phyloP scores from a whole-genome alignment of 1,284 basidiomycete species.

The Termitomyces sp. region DNA sequence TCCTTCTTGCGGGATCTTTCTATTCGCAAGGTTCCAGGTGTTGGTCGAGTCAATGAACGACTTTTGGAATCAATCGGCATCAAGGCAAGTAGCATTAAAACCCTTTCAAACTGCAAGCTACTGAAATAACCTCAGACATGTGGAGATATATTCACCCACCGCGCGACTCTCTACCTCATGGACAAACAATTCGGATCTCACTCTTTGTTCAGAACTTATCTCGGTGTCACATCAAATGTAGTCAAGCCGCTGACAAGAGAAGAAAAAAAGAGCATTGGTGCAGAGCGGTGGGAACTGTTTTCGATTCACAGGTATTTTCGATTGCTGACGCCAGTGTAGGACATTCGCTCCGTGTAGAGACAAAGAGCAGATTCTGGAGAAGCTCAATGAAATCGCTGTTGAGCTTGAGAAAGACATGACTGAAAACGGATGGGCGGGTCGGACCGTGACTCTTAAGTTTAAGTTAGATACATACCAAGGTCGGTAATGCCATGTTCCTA shows the following conservation, averaged over 20 bases:
- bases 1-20: slow-evolving; percentile 72
- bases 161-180: slow-evolving; percentile 72
- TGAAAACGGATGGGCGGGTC: slow-evolving; percentile 65
- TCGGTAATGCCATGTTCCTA: slow-evolving; percentile 19
- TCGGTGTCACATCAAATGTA: slow-evolving; percentile 81
- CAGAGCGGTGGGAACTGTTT: slow-evolving; percentile 58
- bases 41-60: slow-evolving; percentile 84
- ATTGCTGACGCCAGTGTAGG: slow-evolving; percentile 31
- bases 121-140: slow-evolving; percentile 50
- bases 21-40: slow-evolving; percentile 82
- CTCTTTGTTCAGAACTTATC: slow-evolving; percentile 70
- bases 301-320: neutral
- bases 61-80: slow-evolving; percentile 83
- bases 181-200: slow-evolving; percentile 79
- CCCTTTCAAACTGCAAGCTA: slow-evolving; percentile 1
- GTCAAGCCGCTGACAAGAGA: slow-evolving; percentile 74
- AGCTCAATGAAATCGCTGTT: slow-evolving; percentile 73
- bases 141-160: slow-evolving; percentile 76
- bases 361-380: slow-evolving; percentile 61
- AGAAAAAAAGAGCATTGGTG: slow-evolving; percentile 82
- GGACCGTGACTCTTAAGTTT: slow-evolving; percentile 76
- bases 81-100: slow-evolving; percentile 43
- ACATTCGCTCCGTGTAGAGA: slow-evolving; percentile 72
- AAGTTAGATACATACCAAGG: slow-evolving; percentile 79
- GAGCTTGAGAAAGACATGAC: slow-evolving; percentile 80